Evolutionary conservation across 257 asterid species (phyloP).

Genomic region (Rehmannia glutinosa): DNA sequence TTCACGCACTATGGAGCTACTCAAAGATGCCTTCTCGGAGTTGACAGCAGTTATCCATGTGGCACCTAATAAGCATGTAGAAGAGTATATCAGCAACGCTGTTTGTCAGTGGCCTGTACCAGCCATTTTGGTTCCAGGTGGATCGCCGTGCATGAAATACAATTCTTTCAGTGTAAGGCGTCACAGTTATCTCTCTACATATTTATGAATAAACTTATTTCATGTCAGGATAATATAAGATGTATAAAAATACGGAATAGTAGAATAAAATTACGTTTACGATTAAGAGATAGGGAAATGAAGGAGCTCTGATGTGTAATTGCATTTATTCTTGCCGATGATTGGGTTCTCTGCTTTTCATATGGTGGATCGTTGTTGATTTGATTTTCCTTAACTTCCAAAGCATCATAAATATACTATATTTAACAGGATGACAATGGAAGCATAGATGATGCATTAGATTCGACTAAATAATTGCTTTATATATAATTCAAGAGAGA

Average conservation of each 20-base stretch:
- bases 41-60: slow-evolving; percentile 65
- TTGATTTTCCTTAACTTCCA: background rate
- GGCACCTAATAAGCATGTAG: slow-evolving; percentile 79
- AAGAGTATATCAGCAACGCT: slow-evolving; percentile 45
- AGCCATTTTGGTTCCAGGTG: slow-evolving; percentile 58
- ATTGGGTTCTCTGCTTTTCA: background rate
- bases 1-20: slow-evolving; percentile 47
- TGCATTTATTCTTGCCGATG: background rate
- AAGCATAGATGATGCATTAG: too few species aligned
- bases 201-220: slow-evolving; percentile 8
- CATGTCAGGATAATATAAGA: background rate
- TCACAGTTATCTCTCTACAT: slow-evolving; percentile 2
- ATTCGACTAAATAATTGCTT: background rate
- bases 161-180: slow-evolving; percentile 68
- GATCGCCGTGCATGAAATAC: slow-evolving; percentile 54
- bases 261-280: background rate
- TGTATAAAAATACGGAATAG: background rate
- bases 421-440: background rate
- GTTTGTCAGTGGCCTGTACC: slow-evolving; percentile 61
- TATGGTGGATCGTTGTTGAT: background rate
- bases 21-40: slow-evolving; percentile 41
- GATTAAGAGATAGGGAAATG: too few species aligned
- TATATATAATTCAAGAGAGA: background rate
- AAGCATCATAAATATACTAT: background rate
- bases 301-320: too few species aligned